Conservation (phyloP, 345 rosid species). For the Hypericum perforatum region DNA sequence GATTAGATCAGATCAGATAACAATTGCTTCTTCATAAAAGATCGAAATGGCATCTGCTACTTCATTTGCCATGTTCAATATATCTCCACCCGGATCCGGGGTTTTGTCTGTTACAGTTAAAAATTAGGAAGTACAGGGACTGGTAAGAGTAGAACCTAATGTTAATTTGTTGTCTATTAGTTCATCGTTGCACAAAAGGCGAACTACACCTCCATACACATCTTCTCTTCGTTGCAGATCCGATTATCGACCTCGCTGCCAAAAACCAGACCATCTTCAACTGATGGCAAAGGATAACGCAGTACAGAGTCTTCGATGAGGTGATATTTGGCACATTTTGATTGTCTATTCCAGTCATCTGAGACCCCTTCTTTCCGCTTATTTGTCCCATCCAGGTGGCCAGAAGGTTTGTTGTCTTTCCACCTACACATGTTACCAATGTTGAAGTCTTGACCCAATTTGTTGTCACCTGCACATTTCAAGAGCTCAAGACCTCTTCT, state of each 20-base stretch:
- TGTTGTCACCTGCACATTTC: conserved; percentile 6
- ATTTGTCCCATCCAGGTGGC: conserved; percentile 31
- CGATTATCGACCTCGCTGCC: conserved; percentile 40
- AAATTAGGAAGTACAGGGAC: too few species aligned
- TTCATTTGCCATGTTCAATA: too few species aligned
- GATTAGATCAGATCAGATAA: too few species aligned
- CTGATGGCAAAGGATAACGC: conserved; percentile 13
- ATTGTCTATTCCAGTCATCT: conserved; percentile 30
- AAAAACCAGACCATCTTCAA: conserved; percentile 25
- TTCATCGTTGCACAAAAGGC: too few species aligned
- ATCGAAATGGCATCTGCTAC: too few species aligned
- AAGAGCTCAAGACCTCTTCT: conserved; percentile 24
- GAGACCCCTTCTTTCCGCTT: conserved; percentile 56
- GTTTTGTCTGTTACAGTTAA: too few species aligned
- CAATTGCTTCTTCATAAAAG: too few species aligned
- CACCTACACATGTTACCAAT: background rate
- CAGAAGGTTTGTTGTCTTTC: conserved; percentile 10
- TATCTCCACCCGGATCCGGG: too few species aligned
- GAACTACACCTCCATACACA: conserved; percentile 24
- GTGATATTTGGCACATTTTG: conserved; percentile 40
- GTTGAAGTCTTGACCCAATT: conserved; percentile 6
- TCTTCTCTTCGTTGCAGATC: conserved; percentile 20
- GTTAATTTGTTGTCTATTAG: too few species aligned
- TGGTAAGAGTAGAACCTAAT: too few species aligned
- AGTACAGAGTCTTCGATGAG: conserved; percentile 15